Evolutionary conservation across 768 basidiomycete genomes (phyloP), one percentile per base, ranked within the genome.

Genomic region (Russula vinacea): DNA sequence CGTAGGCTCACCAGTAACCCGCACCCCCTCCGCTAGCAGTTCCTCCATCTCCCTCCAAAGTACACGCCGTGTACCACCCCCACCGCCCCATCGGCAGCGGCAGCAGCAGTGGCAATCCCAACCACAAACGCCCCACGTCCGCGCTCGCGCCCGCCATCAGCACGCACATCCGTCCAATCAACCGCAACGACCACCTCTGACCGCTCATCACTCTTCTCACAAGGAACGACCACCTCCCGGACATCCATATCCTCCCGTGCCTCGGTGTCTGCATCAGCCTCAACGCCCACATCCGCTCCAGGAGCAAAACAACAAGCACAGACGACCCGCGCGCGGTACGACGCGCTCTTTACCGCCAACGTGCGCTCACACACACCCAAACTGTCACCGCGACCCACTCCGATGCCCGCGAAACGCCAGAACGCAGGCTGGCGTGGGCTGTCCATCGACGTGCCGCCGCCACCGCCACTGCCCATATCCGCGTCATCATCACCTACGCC

Each of bases 381-480:
- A 40, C 58, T 77, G 56, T 76, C 75, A 62, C 76, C 44, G 44
- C 44, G 19, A 10, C 44, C 19, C 17, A n/a, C 78, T 0, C 65
- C 75, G 22, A 76, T 75, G 37, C 69, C 77, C 17, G 77, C 78
- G 47, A 72, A 69, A 42, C 74, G 84, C 60, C 80, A 83, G 59
- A 83, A 86, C 4, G 82, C 81, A 2, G 89, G 89, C 3, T 90
- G 89, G 89, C 78, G 87, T 39, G 87, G 83, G 7, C 70, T 86
- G 40, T 87, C 86, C 0, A 81, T 88, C 22, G 87, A 88, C 71
- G 75, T 16, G 51, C 8, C 32, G 76, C 75, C 29, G 29, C 29
- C 29, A 5, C 29, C 29, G 29, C 29, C 29, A 29, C 5, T 5
- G 26, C 8, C 49, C 5, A 8, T 37, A 29, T 29, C 45, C 17